Conservation (phyloP, 805 yeast genomes). For the Ogataea siamensis region DNA sequence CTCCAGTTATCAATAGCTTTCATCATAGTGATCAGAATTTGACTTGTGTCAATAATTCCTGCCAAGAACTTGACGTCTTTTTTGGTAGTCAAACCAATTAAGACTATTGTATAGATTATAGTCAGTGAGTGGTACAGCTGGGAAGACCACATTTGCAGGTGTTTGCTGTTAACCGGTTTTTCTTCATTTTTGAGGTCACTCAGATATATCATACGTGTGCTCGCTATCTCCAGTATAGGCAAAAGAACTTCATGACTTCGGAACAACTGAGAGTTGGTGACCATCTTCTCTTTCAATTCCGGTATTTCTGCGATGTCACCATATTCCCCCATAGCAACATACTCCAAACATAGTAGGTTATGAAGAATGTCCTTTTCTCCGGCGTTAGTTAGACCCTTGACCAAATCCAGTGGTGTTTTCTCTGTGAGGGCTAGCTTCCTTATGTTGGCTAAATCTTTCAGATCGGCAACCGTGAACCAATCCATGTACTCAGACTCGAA, state of each 20-base stretch:
- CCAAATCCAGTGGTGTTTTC: conserved; percentile 8
- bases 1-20: conserved; percentile 65
- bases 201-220: conserved; percentile 14
- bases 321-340: conserved; percentile 32
- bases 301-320: conserved; percentile 22
- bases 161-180: conserved; percentile 5
- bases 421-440: conserved; percentile 13
- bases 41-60: conserved; percentile 23
- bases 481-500: conserved; percentile 41
- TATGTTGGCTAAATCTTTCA: conserved; percentile 22
- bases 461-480: conserved; percentile 37
- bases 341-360: conserved; percentile 23
- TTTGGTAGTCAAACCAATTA: conserved; percentile 15
- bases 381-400: neutral
- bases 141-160: conserved; percentile 22
- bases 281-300: conserved; percentile 27
- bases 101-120: conserved; percentile 24
- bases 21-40: conserved; percentile 45
- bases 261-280: conserved; percentile 24
- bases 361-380: conserved; percentile 6
- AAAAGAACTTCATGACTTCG: conserved; percentile 15
- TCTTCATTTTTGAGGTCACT: conserved; percentile 25
- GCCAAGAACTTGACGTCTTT: conserved; percentile 8
- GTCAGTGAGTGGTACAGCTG: conserved; percentile 33
- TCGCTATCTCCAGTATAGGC: conserved; percentile 17